Base-by-base conservation (phyloP, 495 filamentous ascomycete species). In the Staphylotrichum tortipilum region DNA sequence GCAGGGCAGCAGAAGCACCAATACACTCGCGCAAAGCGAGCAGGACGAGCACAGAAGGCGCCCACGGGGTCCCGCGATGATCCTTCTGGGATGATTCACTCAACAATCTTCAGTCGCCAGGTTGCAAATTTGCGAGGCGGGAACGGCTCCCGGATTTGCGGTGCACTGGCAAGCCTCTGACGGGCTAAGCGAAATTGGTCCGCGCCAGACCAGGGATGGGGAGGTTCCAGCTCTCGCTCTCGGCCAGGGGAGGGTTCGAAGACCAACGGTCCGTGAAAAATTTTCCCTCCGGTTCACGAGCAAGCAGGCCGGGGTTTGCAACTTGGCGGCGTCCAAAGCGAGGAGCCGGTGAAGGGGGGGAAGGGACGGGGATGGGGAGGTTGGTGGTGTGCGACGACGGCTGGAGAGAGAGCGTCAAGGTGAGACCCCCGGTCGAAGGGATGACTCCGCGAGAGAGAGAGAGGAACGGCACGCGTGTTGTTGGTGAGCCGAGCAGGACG, bases 141-240 rank as follows among this genome's bases (percentile, higher is more conserved):
- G 39, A 57, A 47, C 52, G 36, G 39, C 44, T 57, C 52, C 62
- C 59, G 53, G 54, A 47, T 58, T 58, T 17, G 44, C 43, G 47
- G 38, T 44, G 52, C 49, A 28, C 55, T 47, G 43, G 53, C 55
- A 50, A 47, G 53, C 42, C 45, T 54, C 52, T 51, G 49, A 21
- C 46, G 26, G 42, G 52, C 52, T 64, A 65, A 65, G 62, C 62
- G 62, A 65, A 46, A 65, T 65, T 61, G 53, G 52, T 51, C 14
- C 44, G 24, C 37, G 39, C 44, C 48, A 56, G 40, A 52, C 44
- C 48, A 49, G 45, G 53, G 53, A 52, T n/a, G n/a, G n/a, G n/a
- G n/a, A n/a, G n/a, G n/a, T n/a, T n/a, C n/a, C n/a, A 56, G 43
- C 31, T 55, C 46, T 42, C 54, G 51, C 55, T 48, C 52, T 56